These are phyloP conservation scores for Cordyceps cicadae DNA, from an alignment of 2,329 filamentous ascomycete species.

Conservation along the genomic window DNA sequence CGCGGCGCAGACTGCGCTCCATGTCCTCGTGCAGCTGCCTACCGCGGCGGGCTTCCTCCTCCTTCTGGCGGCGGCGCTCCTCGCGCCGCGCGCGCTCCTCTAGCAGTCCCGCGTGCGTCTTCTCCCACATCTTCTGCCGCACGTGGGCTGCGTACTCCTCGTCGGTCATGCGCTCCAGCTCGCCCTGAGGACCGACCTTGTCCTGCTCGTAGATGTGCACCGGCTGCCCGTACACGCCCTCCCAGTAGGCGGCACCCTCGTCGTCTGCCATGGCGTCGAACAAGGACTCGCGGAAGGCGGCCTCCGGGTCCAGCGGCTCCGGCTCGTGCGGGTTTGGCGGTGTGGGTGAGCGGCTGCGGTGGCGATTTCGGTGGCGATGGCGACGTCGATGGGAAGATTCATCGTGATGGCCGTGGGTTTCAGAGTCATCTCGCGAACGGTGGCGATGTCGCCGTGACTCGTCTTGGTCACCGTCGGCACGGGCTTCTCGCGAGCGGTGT, in stretches of 20 bases:
- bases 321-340: conserved; percentile 39
- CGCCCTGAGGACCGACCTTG: conserved; percentile 35
- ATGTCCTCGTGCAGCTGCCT: conserved; percentile 53
- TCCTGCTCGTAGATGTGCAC: conserved; percentile 67
- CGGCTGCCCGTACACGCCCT: conserved; percentile 91
- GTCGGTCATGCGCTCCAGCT: conserved; percentile 79
- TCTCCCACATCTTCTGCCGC: conserved; percentile 88
- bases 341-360: conserved; percentile 34
- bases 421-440: conserved; percentile 13
- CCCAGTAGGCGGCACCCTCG: conserved; percentile 92
- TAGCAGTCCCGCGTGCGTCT: conserved; percentile 73
- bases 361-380: conserved; percentile 18
- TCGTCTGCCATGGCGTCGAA: conserved; percentile 97
- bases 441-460: conserved; percentile 8
- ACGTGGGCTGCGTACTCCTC: conserved; percentile 88
- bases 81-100: conserved; percentile 63
- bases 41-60: conserved; percentile 42
- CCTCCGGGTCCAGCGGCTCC: conserved; percentile 53
- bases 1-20: conserved; percentile 59
- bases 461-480: conserved; percentile 14
- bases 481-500: conserved; percentile 17
- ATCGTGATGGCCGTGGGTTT: conserved; percentile 6
- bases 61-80: conserved; percentile 41
- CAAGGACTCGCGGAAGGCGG: conserved; percentile 83
- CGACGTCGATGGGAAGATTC: conserved; percentile 19